These are phyloP conservation scores for Nephelium lappaceum DNA, from an alignment of 345 rosid species.

Conservation along the genomic window DNA sequence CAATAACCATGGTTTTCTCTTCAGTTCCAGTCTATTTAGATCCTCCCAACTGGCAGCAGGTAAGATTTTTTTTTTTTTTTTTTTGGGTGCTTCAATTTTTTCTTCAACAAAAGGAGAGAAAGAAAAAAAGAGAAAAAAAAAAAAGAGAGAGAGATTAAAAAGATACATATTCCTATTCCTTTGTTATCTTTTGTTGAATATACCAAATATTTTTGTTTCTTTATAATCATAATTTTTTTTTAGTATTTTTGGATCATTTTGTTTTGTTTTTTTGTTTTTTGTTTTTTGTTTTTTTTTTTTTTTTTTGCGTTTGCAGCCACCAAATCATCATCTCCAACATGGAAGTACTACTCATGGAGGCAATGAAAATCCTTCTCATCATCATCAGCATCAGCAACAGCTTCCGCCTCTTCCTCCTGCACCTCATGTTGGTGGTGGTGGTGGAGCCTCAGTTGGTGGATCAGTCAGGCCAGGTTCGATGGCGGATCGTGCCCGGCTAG, in stretches of 20 bases:
- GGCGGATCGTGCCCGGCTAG: slow-evolving; percentile 72
- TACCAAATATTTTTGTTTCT: slow-evolving; percentile 36
- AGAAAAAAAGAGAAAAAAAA: not conserved
- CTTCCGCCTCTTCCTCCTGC: slow-evolving; percentile 51
- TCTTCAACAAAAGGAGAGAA: slow-evolving; percentile 14
- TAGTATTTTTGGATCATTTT: not conserved
- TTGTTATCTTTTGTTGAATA: slow-evolving; percentile 53
- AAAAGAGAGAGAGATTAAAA: slow-evolving; percentile 25
- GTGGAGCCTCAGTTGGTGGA: slow-evolving; percentile 30
- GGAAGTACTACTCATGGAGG: slow-evolving; percentile 12
- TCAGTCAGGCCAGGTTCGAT: slow-evolving; percentile 63
- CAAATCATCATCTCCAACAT: slow-evolving; percentile 35
- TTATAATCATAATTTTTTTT: slow-evolving; percentile 17
- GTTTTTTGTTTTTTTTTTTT: no score
- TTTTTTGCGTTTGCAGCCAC: slow-evolving; percentile 36
- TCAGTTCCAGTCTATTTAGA: slow-evolving; percentile 67
- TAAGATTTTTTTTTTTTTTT: slow-evolving; percentile 28
- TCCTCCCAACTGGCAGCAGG: slow-evolving; percentile 81
- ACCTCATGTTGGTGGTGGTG: slow-evolving; percentile 33
- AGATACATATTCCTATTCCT: slow-evolving; percentile 63
- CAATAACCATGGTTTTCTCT: slow-evolving; percentile 66
- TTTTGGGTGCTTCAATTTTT: slow-evolving; percentile 23
- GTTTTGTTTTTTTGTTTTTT: not conserved
- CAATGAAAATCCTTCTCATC: slow-evolving; percentile 30
- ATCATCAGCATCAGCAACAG: slow-evolving; percentile 18